phyloP scores from a whole-genome alignment of 768 basidiomycete genomes.

The Austroboletus festivus region DNA sequence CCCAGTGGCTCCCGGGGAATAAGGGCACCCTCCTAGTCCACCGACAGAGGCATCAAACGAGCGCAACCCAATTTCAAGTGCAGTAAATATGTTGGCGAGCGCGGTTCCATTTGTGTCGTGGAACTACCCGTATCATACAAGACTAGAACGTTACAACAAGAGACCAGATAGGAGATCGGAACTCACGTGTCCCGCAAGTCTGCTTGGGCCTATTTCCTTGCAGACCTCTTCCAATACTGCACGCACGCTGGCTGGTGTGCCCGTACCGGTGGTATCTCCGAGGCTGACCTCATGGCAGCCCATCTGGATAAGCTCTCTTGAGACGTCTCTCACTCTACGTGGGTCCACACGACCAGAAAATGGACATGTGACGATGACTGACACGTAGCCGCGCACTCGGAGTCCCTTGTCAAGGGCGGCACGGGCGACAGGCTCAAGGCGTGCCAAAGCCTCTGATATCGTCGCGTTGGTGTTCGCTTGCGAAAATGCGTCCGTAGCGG shows the following conservation, averaged over 20 bases:
- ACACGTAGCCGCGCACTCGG: slow-evolving; percentile 81
- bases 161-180: slow-evolving; percentile 33
- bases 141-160: neutral
- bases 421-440: slow-evolving; percentile 58
- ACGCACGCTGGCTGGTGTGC: slow-evolving; percentile 65
- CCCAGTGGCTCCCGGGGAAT: slow-evolving; percentile 93
- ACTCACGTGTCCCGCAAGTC: slow-evolving; percentile 59
- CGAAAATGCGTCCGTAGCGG: slow-evolving; percentile 84
- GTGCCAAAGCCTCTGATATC: slow-evolving; percentile 63
- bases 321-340: slow-evolving; percentile 60
- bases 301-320: slow-evolving; percentile 75
- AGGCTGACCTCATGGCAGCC: slow-evolving; percentile 93
- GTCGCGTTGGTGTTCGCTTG: slow-evolving; percentile 82
- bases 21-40: slow-evolving; percentile 93
- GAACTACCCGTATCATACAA: slow-evolving; percentile 45
- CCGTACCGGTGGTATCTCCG: slow-evolving; percentile 89
- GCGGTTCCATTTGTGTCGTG: slow-evolving; percentile 90
- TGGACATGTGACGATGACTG: slow-evolving; percentile 80
- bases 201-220: slow-evolving; percentile 55
- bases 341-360: slow-evolving; percentile 78
- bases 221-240: slow-evolving; percentile 70
- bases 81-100: slow-evolving; percentile 70
- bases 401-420: slow-evolving; percentile 60
- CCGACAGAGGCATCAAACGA: slow-evolving; percentile 84
- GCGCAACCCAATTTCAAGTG: slow-evolving; percentile 69